Evolutionary conservation across 345 rosid species (phyloP).

Genomic region (Eucalyptus sp.): DNA sequence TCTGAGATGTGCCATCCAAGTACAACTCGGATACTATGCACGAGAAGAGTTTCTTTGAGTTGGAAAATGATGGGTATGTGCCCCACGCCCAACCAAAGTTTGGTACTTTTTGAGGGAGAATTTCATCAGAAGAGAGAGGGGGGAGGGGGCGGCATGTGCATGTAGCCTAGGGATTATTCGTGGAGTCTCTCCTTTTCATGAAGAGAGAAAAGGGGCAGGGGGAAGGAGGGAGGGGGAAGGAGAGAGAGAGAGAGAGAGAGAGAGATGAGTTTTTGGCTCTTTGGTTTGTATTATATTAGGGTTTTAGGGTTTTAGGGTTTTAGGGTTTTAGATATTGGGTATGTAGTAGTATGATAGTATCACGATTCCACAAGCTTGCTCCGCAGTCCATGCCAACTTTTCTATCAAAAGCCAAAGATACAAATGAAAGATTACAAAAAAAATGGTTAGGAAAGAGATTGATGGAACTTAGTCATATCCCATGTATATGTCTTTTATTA

Average conservation of each 20-base stretch:
- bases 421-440: not conserved
- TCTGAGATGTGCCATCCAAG: not conserved
- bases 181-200: not conserved
- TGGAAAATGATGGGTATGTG: not conserved
- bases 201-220: not conserved
- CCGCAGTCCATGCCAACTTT: not conserved
- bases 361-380: not conserved
- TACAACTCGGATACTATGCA: not conserved
- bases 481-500: not conserved
- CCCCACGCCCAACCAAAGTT: not conserved
- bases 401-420: not conserved
- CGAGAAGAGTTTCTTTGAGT: not conserved
- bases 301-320: not conserved
- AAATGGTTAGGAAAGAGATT: not conserved
- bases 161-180: not conserved
- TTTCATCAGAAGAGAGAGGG: not conserved
- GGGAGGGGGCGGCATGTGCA: not conserved
- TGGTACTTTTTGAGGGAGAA: not conserved
- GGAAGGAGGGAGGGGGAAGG: not conserved
- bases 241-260: not conserved
- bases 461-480: not conserved
- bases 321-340: not conserved
- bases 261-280: not conserved
- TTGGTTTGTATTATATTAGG: not conserved
- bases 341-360: not conserved